Conservation (phyloP, 768 basidiomycete species). For the Butyriboletus loyo region DNA sequence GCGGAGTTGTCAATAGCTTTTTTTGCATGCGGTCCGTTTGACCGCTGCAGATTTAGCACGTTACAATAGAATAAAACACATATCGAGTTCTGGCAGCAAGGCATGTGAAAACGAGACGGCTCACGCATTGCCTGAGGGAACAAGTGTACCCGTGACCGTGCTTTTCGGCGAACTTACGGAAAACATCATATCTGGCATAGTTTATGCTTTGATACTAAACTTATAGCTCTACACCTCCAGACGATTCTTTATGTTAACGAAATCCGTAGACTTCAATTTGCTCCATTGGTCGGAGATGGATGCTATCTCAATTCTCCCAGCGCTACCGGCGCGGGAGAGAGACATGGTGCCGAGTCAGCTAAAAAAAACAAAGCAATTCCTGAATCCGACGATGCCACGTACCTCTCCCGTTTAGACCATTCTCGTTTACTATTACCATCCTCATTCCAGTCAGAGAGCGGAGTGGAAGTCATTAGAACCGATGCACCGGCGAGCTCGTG, state of each 20-base stretch:
- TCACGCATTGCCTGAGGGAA: conserved; percentile 3
- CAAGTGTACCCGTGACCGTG: background rate
- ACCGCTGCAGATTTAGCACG: conserved; percentile 1
- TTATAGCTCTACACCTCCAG: conserved; percentile 40
- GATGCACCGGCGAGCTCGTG: conserved; percentile 36
- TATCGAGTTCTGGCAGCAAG: conserved; percentile 1
- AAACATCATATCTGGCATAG: conserved; percentile 20
- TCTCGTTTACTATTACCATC: conserved; percentile 49
- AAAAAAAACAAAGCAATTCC: conserved; percentile 1
- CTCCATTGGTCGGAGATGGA: conserved; percentile 48
- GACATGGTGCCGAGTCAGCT: conserved; percentile 6
- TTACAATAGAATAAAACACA: conserved; percentile 15
- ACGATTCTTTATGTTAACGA: conserved; percentile 50
- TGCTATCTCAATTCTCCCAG: conserved; percentile 56
- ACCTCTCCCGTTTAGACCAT: conserved; percentile 60
- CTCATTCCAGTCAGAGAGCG: conserved; percentile 50
- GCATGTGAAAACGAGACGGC: conserved; percentile 4
- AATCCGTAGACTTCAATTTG: conserved; percentile 47
- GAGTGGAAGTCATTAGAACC: conserved; percentile 29
- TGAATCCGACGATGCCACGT: conserved; percentile 23
- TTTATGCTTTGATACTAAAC: conserved; percentile 8
- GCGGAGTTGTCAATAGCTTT: background rate
- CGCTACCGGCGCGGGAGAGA: conserved; percentile 32
- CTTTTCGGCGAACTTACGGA: conserved; percentile 10
- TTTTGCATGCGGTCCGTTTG: background rate